Percentiles rank a stretch among this genome's conserved stretches.
Conservation (phyloP, 306 rosid genomes). For the Cercis canadensis region DNA sequence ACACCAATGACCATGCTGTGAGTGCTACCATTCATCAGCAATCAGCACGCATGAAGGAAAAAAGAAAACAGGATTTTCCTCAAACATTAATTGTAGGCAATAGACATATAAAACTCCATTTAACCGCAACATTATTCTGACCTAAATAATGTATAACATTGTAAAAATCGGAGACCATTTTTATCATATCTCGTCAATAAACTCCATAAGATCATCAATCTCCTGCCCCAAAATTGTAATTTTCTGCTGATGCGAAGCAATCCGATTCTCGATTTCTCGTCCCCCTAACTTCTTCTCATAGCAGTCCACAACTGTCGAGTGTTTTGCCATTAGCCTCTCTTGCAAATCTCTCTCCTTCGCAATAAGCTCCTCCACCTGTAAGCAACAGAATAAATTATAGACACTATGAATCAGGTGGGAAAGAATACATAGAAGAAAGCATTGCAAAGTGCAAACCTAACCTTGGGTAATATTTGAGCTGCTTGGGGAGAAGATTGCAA, state of each 20-base stretch:
- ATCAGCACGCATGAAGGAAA: no score
- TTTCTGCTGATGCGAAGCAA: conserved; percentile 79
- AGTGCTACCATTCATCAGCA: no score
- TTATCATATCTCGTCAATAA: conserved; percentile 65
- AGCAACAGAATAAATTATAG: conserved; percentile 25
- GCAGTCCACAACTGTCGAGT: conserved; percentile 81
- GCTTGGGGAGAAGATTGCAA: conserved; percentile 91
- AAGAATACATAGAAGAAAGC: conserved; percentile 20
- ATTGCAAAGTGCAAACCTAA: conserved; percentile 30
- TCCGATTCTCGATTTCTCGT: conserved; percentile 87
- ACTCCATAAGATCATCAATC: conserved; percentile 83
- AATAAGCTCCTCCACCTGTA: conserved; percentile 88
- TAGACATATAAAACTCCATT: conserved; percentile 15
- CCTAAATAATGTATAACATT: conserved; percentile 25
- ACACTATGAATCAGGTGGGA: conserved; percentile 22
- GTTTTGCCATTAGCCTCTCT: conserved; percentile 82
- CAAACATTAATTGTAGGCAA: background rate
- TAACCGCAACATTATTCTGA: conserved; percentile 29
- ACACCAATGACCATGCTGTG: no score
- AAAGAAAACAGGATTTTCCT: no score
- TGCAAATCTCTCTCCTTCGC: conserved; percentile 85
- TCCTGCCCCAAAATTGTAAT: conserved; percentile 76
- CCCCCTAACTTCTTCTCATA: conserved; percentile 89
- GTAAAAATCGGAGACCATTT: conserved; percentile 38
- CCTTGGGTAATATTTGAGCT: conserved; percentile 82